phyloP scores from a whole-genome alignment of 1,284 basidiomycete genomes.

The Rhodotorula sp. region DNA sequence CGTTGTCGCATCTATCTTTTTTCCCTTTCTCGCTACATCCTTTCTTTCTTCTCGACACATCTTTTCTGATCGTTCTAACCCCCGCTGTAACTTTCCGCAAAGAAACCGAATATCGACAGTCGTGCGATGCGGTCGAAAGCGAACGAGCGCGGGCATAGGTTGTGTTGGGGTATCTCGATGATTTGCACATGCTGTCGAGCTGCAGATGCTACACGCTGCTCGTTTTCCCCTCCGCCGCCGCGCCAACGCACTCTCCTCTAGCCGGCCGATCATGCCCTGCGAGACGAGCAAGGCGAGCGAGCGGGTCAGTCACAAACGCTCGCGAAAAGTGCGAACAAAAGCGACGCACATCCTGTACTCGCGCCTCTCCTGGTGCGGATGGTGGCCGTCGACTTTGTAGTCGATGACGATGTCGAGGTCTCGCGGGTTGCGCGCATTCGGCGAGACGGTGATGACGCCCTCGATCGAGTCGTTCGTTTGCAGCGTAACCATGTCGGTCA shows the following conservation, averaged over 20 bases:
- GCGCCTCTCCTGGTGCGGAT: slow-evolving; percentile 21
- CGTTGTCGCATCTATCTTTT: background rate
- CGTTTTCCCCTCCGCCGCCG: background rate
- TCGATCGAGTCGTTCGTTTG: slow-evolving; percentile 66
- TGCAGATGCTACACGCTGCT: no score
- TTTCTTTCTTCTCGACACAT: background rate
- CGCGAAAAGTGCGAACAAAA: background rate
- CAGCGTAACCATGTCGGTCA: slow-evolving; percentile 63
- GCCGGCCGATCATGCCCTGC: slow-evolving; percentile 4
- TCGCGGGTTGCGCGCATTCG: slow-evolving; percentile 84
- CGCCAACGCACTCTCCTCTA: background rate
- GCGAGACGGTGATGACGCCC: slow-evolving; percentile 72
- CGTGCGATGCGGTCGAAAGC: no score
- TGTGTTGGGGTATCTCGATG: no score
- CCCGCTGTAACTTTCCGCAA: no score
- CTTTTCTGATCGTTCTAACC: background rate
- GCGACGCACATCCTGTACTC: slow-evolving; percentile 37
- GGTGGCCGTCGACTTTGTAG: slow-evolving; percentile 59
- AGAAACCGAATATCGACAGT: no score
- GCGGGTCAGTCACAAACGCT: no score
- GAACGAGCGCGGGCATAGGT: no score
- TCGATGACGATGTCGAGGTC: slow-evolving; percentile 84
- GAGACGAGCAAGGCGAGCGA: background rate
- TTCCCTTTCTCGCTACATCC: background rate
- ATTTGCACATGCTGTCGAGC: no score